These are phyloP conservation scores for Byssothecium circinans DNA, from an alignment of 2,329 filamentous ascomycete species.

Conservation along the genomic window DNA sequence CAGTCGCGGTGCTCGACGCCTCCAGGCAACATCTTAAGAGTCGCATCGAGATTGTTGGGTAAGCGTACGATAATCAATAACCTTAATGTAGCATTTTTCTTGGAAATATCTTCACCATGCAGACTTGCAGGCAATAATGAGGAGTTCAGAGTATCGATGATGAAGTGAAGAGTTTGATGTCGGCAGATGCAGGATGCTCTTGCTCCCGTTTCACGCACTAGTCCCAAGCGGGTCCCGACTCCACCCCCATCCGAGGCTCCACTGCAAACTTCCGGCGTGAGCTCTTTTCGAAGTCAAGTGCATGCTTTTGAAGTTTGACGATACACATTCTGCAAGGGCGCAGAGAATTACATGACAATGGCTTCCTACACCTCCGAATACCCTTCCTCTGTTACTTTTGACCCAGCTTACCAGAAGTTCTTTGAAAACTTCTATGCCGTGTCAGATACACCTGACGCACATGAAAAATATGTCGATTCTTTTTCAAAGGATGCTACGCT, in stretches of 20 bases:
- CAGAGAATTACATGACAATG: too few relatives aligned
- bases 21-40: too few relatives aligned
- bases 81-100: too few relatives aligned
- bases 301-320: not conserved
- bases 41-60: too few relatives aligned
- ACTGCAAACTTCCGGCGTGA: not conserved
- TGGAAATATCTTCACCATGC: too few relatives aligned
- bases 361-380: slow-evolving; percentile 40
- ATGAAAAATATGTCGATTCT: slow-evolving; percentile 52
- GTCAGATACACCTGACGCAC: slow-evolving; percentile 52
- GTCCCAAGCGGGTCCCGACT: not conserved
- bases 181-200: not conserved
- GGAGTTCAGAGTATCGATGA: too few relatives aligned
- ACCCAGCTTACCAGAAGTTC: slow-evolving; percentile 47
- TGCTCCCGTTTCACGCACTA: not conserved
- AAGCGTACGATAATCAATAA: too few relatives aligned
- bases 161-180: too few relatives aligned
- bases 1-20: too few relatives aligned
- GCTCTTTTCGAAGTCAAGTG: not conserved
- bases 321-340: too few relatives aligned
- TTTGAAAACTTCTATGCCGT: slow-evolving; percentile 52
- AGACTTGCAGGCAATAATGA: too few relatives aligned
- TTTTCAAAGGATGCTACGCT: slow-evolving; percentile 55
- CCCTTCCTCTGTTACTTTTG: slow-evolving; percentile 36
- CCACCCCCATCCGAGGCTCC: not conserved